Base-by-base conservation (phyloP, 768 basidiomycete genomes). In the Albatrellus ellisii region DNA sequence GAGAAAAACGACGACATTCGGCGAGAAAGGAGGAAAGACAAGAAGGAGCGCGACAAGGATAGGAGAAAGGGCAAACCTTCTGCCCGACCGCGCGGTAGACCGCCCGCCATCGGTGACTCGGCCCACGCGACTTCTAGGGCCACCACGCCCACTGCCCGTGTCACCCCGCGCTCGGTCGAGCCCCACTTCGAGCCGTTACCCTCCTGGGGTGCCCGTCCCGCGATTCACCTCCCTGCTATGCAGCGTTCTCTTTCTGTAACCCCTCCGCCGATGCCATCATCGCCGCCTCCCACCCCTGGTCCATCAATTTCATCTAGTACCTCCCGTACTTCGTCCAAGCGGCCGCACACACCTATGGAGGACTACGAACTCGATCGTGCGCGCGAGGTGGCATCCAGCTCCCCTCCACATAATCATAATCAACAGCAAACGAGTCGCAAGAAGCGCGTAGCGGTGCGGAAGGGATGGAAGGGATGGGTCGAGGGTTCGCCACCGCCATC, bases 401-500 rank as follows among this genome's bases (percentile, higher is more conserved):
- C 47, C 3, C 21, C 59, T 1, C 47, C 57, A 15, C 48, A 56
- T 9, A 52, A 53, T 20, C n/a, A n/a, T n/a, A n/a, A n/a, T n/a
- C n/a, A n/a, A n/a, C n/a, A n/a, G n/a, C n/a, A n/a, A n/a, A n/a
- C n/a, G n/a, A 56, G 52, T 21, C 62, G 54, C 21, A 59, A 58
- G n/a, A 83, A 73, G 65, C 77, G 79, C 50, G 63, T 69, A 33
- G 68, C 77, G 17, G 63, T 72, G 0, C 77, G 70, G 61, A 88
- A 88, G 59, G 85, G 85, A 14, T 88, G 85, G 85, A 88, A 88
- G 65, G 85, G 85, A 28, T 88, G 85, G 85, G 80, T 88, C 17
- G 85, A 86, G 64, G 84, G 83, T 50, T 85, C 83, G 11, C 81
- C 81, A 3, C 75, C 76, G 40, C 80, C 85, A 17, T 83, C 81